Evolutionary conservation across 139 green algal species (phyloP).

Genomic region (Gonium pectorale): DNA sequence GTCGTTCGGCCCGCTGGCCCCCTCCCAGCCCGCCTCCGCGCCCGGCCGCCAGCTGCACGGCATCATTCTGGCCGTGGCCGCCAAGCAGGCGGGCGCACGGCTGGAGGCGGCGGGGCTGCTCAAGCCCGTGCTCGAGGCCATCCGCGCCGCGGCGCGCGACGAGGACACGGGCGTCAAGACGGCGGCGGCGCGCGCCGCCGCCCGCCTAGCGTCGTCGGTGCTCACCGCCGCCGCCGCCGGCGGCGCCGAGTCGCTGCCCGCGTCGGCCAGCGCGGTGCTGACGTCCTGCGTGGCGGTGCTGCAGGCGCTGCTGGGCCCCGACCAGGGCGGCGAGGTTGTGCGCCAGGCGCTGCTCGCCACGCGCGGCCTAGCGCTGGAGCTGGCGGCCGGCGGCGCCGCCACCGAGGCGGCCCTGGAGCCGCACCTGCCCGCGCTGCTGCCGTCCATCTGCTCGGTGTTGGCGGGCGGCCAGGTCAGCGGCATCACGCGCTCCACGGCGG

Average conservation of each 20-base stretch:
- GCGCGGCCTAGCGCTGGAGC: conserved; percentile 51
- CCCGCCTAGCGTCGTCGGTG: too few relatives aligned
- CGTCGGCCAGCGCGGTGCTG: conserved; percentile 24
- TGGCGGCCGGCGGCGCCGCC: conserved; percentile 1
- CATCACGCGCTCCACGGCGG: conserved; percentile 43
- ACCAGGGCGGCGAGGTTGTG: conserved; percentile 80
- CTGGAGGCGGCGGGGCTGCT: conserved; percentile 54
- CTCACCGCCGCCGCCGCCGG: conserved; percentile 26
- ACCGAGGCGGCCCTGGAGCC: conserved; percentile 56
- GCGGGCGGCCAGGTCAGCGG: neutral
- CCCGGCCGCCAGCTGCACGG: conserved; percentile 21
- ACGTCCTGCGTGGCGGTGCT: conserved; percentile 45
- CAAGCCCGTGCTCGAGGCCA: conserved; percentile 45
- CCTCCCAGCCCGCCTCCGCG: conserved; percentile 5
- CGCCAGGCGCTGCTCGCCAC: conserved; percentile 73
- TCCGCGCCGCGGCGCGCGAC: conserved; percentile 53
- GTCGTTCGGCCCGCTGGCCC: conserved; percentile 53
- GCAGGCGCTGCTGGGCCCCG: conserved; percentile 74
- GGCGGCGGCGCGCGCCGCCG: conserved; percentile 65
- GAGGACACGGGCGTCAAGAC: conserved; percentile 64
- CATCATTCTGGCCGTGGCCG: conserved; percentile 48
- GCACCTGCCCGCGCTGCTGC: conserved; percentile 69
- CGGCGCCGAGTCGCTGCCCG: neutral
- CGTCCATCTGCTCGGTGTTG: conserved; percentile 67
- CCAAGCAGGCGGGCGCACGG: conserved; percentile 12